Conservation (phyloP, 805 yeast genomes). For the Cyberlindnera galapagoensis region DNA sequence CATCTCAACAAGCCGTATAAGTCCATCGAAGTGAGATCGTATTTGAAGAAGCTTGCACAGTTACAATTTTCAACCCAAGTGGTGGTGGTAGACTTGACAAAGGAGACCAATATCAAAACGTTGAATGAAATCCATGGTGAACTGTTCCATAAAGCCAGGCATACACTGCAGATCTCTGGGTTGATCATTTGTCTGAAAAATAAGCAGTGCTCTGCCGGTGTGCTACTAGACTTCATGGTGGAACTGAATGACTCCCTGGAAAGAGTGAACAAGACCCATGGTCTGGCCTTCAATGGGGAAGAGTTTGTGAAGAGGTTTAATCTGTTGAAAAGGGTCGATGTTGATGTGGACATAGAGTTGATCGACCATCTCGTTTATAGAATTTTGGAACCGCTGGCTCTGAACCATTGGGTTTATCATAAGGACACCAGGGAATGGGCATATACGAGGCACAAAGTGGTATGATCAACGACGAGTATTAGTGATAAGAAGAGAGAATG, state of each 20-base stretch:
- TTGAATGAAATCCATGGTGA: slow-evolving; percentile 13
- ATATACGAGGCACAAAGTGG: slow-evolving; percentile 3
- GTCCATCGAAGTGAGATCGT: slow-evolving; percentile 4
- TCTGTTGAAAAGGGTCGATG: slow-evolving; percentile 2
- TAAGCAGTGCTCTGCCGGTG: slow-evolving; percentile 14
- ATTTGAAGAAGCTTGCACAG: slow-evolving; percentile 14
- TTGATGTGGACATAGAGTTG: slow-evolving; percentile 1
- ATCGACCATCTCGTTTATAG: slow-evolving; percentile 6
- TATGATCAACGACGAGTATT: too few species aligned
- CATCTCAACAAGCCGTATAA: slow-evolving; percentile 13
- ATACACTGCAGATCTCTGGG: slow-evolving; percentile 15
- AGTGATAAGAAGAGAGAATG: neutral
- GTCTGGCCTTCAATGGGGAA: neutral
- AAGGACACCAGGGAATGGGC: slow-evolving; percentile 5
- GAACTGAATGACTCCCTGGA: slow-evolving; percentile 2
- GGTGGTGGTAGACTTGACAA: slow-evolving; percentile 10
- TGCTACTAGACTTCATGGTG: slow-evolving; percentile 10
- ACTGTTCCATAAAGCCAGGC: slow-evolving; percentile 24
- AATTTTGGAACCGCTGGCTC: slow-evolving; percentile 4
- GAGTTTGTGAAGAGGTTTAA: slow-evolving; percentile 4
- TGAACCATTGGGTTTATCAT: slow-evolving; percentile 9
- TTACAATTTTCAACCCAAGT: slow-evolving; percentile 12
- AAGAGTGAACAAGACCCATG: neutral
- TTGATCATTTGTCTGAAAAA: slow-evolving; percentile 21
- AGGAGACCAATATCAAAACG: slow-evolving; percentile 6